phyloP scores from a whole-genome alignment of 2,329 filamentous ascomycete genomes.

The Fusarium devonianum region DNA sequence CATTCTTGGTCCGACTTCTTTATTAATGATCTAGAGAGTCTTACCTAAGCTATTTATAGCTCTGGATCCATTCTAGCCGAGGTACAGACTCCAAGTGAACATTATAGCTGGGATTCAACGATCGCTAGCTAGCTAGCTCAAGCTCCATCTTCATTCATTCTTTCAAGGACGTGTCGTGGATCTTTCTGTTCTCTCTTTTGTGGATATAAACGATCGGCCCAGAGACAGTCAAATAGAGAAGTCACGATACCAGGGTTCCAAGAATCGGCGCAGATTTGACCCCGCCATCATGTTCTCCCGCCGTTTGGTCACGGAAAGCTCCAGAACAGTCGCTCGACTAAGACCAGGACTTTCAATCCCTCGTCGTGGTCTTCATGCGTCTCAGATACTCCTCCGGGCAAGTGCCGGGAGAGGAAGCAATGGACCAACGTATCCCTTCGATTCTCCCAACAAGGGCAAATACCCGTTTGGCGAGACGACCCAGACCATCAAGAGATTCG shows the following conservation, averaged over 20 bases:
- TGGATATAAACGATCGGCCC: background rate
- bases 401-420: slow-evolving; percentile 22
- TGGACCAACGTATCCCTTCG: background rate
- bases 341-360: background rate
- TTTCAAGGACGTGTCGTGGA: background rate
- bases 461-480: background rate
- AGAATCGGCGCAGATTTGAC: background rate
- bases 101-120: slow-evolving; percentile 3
- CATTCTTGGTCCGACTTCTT: no score
- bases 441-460: background rate
- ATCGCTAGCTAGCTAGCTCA: slow-evolving; percentile 1
- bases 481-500: slow-evolving; percentile 16
- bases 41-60: slow-evolving; percentile 38
- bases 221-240: background rate
- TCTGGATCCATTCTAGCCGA: slow-evolving; percentile 38
- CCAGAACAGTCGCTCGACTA: slow-evolving; percentile 8
- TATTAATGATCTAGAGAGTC: no score
- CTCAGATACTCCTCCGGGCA: slow-evolving; percentile 19
- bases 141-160: background rate
- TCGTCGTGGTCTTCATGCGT: background rate
- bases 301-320: slow-evolving; percentile 19
- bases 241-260: background rate
- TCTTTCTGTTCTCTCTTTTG: background rate
- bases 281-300: slow-evolving; percentile 23
- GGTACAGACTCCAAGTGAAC: slow-evolving; percentile 20